Evolutionary conservation across 2,329 filamentous ascomycete genomes (phyloP).

Genomic region (Byssothecium circinans): DNA sequence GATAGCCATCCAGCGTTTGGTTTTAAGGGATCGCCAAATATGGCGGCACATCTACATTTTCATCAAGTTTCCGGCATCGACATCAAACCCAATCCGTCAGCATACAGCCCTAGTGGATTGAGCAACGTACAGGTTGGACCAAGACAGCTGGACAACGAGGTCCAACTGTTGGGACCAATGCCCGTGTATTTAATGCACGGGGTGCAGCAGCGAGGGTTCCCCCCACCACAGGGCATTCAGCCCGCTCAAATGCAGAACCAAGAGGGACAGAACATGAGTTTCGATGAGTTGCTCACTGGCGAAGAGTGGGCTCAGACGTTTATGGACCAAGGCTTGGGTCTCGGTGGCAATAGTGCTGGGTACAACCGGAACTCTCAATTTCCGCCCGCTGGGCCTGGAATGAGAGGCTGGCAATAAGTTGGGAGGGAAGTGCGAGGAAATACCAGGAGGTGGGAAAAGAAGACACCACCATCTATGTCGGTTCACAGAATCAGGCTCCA

Average conservation of each 20-base stretch:
- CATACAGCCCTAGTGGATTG: slow-evolving; percentile 24
- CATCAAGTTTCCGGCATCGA: slow-evolving; percentile 28
- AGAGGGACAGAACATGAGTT: slow-evolving; percentile 31
- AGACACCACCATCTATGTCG: background rate
- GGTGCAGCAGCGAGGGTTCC: slow-evolving; percentile 29
- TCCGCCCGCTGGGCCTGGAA: slow-evolving; percentile 22
- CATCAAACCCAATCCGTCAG: slow-evolving; percentile 28
- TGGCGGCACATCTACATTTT: slow-evolving; percentile 19
- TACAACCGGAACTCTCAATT: slow-evolving; percentile 22
- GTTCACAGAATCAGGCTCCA: background rate
- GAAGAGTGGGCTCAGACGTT: slow-evolving; percentile 47
- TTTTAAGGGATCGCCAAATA: slow-evolving; percentile 24
- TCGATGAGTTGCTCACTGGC: slow-evolving; percentile 42
- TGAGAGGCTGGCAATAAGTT: slow-evolving; percentile 21
- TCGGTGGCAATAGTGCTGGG: slow-evolving; percentile 25
- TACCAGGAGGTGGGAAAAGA: background rate
- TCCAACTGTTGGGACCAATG: slow-evolving; percentile 70
- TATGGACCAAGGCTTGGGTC: slow-evolving; percentile 36
- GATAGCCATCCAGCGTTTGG: slow-evolving; percentile 42
- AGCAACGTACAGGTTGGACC: slow-evolving; percentile 16
- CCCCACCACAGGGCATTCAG: slow-evolving; percentile 25
- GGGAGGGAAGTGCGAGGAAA: background rate
- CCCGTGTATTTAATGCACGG: slow-evolving; percentile 70
- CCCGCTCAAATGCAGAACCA: slow-evolving; percentile 20
- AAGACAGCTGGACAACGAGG: slow-evolving; percentile 63